Conservation (phyloP, 768 basidiomycete species). For the Auriculariales sp. region DNA sequence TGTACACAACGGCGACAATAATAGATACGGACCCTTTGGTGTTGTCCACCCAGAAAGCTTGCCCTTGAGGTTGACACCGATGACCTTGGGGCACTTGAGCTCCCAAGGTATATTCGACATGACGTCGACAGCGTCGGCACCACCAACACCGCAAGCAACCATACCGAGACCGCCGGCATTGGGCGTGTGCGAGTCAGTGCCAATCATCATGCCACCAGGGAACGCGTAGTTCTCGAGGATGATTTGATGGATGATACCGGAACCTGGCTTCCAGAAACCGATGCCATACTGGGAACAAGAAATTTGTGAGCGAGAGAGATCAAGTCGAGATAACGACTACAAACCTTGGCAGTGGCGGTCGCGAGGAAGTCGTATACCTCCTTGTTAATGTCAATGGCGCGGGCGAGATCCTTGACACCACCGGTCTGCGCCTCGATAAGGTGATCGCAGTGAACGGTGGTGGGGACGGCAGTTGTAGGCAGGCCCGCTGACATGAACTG, state of each 20-base stretch:
- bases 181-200: slow-evolving; percentile 98
- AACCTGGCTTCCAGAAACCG: slow-evolving; percentile 98
- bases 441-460: slow-evolving; percentile 98
- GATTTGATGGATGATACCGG: slow-evolving; percentile 98
- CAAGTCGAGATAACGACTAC: slow-evolving; percentile 6
- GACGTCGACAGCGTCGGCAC: slow-evolving; percentile 97
- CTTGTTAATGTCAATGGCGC: slow-evolving; percentile 87
- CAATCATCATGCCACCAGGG: slow-evolving; percentile 98
- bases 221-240: slow-evolving; percentile 99
- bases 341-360: slow-evolving; percentile 82
- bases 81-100: slow-evolving; percentile 97
- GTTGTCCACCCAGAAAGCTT: slow-evolving; percentile 96
- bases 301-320: neutral
- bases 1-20: no score
- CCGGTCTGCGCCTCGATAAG: slow-evolving; percentile 95
- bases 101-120: slow-evolving; percentile 99
- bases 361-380: slow-evolving; percentile 99
- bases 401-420: slow-evolving; percentile 83
- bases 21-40: slow-evolving; percentile 61
- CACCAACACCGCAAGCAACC: slow-evolving; percentile 98
- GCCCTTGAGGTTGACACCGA: slow-evolving; percentile 92
- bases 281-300: slow-evolving; percentile 63
- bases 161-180: slow-evolving; percentile 99
- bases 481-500: slow-evolving; percentile 99
- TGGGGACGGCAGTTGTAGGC: slow-evolving; percentile 93